phyloP scores from a whole-genome alignment of 2,329 filamentous ascomycete species.

The Calonectria pseudoturangicola region DNA sequence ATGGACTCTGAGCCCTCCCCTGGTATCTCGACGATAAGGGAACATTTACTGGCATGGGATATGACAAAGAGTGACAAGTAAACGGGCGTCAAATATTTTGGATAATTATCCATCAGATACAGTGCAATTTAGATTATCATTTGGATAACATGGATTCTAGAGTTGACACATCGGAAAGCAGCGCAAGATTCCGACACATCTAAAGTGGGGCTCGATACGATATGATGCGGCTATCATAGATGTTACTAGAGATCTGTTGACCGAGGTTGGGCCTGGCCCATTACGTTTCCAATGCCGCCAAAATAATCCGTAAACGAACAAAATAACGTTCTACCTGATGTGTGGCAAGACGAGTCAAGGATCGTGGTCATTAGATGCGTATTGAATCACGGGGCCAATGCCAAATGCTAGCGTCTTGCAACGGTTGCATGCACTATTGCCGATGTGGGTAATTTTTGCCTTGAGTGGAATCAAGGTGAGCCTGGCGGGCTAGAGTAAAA shows the following conservation, averaged over 20 bases:
- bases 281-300: background rate
- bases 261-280: constrained; percentile 2
- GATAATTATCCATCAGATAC: background rate
- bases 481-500: constrained; percentile 31
- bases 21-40: background rate
- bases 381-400: constrained; percentile 21
- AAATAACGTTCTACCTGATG: constrained; percentile 24
- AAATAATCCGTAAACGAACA: constrained; percentile 26
- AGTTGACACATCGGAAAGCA: background rate
- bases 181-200: constrained; percentile 3
- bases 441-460: constrained; percentile 33
- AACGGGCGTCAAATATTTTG: background rate
- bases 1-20: background rate
- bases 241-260: background rate
- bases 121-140: too few relatives aligned
- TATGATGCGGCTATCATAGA: background rate
- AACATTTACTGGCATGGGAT: background rate
- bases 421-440: constrained; percentile 21
- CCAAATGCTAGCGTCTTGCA: constrained; percentile 7
- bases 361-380: constrained; percentile 10
- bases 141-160: background rate
- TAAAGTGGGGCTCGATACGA: background rate
- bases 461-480: background rate
- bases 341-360: constrained; percentile 23
- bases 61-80: constrained; percentile 2